Conservation (phyloP, 129 eudicot genomes). For the Gnaphalium uliginosum region DNA sequence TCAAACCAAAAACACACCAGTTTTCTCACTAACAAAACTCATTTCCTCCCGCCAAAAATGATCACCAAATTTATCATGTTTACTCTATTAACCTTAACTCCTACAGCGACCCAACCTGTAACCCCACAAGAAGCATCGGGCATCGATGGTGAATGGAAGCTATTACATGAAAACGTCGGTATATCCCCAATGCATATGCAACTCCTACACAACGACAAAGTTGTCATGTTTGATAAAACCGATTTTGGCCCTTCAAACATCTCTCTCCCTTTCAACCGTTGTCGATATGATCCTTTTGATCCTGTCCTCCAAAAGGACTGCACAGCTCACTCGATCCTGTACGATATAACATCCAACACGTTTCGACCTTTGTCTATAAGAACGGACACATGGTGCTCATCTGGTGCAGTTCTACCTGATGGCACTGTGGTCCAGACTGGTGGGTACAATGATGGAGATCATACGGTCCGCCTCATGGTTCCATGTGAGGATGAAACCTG, state of each 20-base stretch:
- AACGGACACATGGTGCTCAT: constrained; percentile 85
- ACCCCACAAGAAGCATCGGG: constrained; percentile 29
- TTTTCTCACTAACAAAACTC: constrained; percentile 26
- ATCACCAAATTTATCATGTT: constrained; percentile 37
- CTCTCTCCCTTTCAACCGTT: constrained; percentile 56
- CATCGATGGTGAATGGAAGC: constrained; percentile 55
- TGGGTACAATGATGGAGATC: constrained; percentile 83
- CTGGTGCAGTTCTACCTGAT: constrained; percentile 65
- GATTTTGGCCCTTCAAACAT: constrained; percentile 76
- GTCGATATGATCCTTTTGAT: constrained; percentile 58
- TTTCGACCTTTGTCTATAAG: constrained; percentile 51
- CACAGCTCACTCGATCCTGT: constrained; percentile 76
- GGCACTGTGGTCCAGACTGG: constrained; percentile 79
- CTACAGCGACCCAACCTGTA: constrained; percentile 31
- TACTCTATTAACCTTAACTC: constrained; percentile 15
- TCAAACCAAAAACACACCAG: constrained; percentile 38
- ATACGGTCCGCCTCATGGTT: constrained; percentile 48
- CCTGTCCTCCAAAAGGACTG: constrained; percentile 55
- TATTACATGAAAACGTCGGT: constrained; percentile 58
- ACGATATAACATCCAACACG: constrained; percentile 48
- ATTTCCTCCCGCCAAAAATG: constrained; percentile 25
- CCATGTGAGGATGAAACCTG: constrained; percentile 52
- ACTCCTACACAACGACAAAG: constrained; percentile 65
- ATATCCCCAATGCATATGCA: constrained; percentile 94
- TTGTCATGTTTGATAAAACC: constrained; percentile 81